A percentile compares a stretch with the other conserved stretches of the same genome.
These are phyloP conservation scores for Scheffersomyces insectosa DNA, from an alignment of 1,139 yeast genomes.

Conservation along the genomic window DNA sequence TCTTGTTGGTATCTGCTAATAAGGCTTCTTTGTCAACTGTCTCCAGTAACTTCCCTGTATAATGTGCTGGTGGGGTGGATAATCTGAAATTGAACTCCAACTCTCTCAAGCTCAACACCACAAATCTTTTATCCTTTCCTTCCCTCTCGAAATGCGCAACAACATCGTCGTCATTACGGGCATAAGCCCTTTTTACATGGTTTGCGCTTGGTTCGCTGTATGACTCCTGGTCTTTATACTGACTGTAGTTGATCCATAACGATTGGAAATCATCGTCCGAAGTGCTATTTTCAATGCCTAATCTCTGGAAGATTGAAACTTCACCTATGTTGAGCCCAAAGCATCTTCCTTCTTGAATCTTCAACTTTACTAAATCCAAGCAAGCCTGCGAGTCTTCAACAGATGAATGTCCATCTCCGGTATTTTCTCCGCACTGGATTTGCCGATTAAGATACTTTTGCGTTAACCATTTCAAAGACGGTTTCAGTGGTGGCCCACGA, in stretches of 20 bases:
- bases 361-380: constrained; percentile 70
- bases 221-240: constrained; percentile 10
- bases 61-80: constrained; percentile 12
- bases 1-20: constrained; percentile 31
- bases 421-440: constrained; percentile 61
- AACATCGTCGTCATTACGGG: constrained; percentile 60
- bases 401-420: constrained; percentile 75
- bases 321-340: constrained; percentile 59
- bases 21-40: constrained; percentile 4
- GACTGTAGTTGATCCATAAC: constrained; percentile 39
- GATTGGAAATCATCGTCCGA: constrained; percentile 22
- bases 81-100: constrained; percentile 47
- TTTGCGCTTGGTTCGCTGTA: constrained; percentile 24
- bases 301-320: constrained; percentile 27
- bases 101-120: constrained; percentile 59
- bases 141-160: constrained; percentile 40
- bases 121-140: constrained; percentile 41
- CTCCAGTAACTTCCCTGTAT: constrained; percentile 1
- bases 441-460: constrained; percentile 50
- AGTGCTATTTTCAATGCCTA: constrained; percentile 11
- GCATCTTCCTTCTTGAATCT: constrained; percentile 62
- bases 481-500: constrained; percentile 77
- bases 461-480: constrained; percentile 72
- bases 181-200: constrained; percentile 31
- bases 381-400: constrained; percentile 85